A percentile compares a stretch with the other conserved stretches of the same genome.
Evolutionary conservation across 495 filamentous ascomycete genomes (phyloP).

Genomic region (Monascus purpureus): DNA sequence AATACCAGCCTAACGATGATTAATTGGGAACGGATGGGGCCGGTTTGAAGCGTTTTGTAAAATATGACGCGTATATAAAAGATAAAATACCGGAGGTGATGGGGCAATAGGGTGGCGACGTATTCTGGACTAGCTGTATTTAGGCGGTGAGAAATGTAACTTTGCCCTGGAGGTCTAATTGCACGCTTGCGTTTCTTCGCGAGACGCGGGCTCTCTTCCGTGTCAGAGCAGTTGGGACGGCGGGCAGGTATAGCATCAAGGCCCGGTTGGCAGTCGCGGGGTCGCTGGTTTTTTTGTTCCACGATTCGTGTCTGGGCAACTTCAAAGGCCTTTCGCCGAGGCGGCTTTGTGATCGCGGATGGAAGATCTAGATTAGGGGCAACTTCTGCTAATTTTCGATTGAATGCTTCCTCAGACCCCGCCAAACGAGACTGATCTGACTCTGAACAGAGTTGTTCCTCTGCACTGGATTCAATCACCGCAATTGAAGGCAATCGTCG

Average conservation of each 20-base stretch:
- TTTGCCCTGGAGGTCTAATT: not conserved
- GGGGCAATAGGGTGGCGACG: no score
- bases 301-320: not conserved
- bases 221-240: not conserved
- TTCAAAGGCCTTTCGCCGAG: not conserved
- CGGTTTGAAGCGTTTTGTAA: no score
- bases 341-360: not conserved
- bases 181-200: not conserved
- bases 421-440: not conserved
- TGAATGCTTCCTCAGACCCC: not conserved
- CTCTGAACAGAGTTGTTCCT: not conserved
- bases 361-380: not conserved
- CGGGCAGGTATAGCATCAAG: no score
- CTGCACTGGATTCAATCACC: not conserved
- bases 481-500: not conserved
- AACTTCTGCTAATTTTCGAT: not conserved
- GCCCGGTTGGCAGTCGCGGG: not conserved
- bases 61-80: no score
- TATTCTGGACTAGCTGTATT: no score
- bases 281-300: not conserved
- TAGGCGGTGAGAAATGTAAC: no score
- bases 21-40: no score
- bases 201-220: not conserved
- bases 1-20: constrained; percentile 9
- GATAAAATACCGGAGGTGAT: no score